phyloP scores from a whole-genome alignment of 805 yeast species.

The Cyberlindnera maclurae region DNA sequence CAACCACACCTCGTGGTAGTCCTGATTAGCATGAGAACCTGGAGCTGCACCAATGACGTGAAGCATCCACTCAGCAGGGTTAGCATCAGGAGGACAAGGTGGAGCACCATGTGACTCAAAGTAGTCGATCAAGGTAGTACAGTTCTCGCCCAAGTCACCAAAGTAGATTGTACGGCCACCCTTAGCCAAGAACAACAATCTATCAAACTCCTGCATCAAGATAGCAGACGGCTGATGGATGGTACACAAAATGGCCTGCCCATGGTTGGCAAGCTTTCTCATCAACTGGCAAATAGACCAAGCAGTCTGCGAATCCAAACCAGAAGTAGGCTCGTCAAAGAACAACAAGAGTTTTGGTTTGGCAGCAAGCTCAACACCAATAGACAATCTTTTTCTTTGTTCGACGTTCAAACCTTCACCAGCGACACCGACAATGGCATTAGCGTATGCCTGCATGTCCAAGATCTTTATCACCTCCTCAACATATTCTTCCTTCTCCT shows the following conservation, averaged over 20 bases:
- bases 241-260: conserved; percentile 69
- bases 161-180: conserved; percentile 75
- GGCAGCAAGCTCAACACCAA: conserved; percentile 62
- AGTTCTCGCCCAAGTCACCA: conserved; percentile 53
- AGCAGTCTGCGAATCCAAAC: conserved; percentile 62
- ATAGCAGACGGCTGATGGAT: conserved; percentile 85
- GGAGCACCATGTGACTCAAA: conserved; percentile 62
- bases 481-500: conserved; percentile 58
- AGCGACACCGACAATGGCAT: conserved; percentile 67
- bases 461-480: conserved; percentile 56
- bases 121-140: conserved; percentile 54
- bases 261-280: conserved; percentile 51
- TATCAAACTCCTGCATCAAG: conserved; percentile 69
- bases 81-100: conserved; percentile 60
- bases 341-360: conserved; percentile 53
- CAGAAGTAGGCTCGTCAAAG: conserved; percentile 65
- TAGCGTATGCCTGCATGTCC: conserved; percentile 59
- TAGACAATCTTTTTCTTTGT: conserved; percentile 59
- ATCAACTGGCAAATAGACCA: conserved; percentile 58
- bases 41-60: conserved; percentile 81
- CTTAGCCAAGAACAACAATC: conserved; percentile 57
- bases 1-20: conserved; percentile 50
- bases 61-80: conserved; percentile 91
- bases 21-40: conserved; percentile 66
- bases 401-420: conserved; percentile 65